A percentile compares a stretch with the other conserved stretches of the same genome.
These are phyloP conservation scores for Magnusiomyces suaveolens DNA, from an alignment of 1,139 yeast genomes.

Conservation along the genomic window DNA sequence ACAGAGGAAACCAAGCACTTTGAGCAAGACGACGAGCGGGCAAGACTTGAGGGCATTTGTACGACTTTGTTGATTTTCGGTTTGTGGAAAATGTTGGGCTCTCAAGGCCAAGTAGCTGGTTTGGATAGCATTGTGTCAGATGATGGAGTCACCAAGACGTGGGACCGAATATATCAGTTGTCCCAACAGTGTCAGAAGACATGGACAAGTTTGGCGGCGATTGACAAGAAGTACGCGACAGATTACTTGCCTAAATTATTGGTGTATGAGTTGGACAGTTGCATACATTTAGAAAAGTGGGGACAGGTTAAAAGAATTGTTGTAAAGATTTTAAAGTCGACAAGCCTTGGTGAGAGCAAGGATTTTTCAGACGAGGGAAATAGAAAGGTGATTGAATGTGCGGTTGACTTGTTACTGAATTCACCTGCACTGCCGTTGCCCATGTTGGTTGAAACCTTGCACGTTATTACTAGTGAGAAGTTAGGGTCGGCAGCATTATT, in stretches of 20 bases:
- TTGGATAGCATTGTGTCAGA: background rate
- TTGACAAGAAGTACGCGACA: background rate
- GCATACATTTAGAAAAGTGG: conserved; percentile 11
- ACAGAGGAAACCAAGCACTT: background rate
- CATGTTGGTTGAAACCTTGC: conserved; percentile 9
- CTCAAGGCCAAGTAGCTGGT: background rate
- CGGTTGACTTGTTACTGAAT: conserved; percentile 13
- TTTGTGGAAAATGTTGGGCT: background rate
- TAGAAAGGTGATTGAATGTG: conserved; percentile 5
- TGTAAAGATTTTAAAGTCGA: background rate
- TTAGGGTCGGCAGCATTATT: conserved; percentile 2
- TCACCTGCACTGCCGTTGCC: conserved; percentile 8
- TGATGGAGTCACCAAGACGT: background rate
- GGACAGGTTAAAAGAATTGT: conserved; percentile 3
- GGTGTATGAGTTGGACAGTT: conserved; percentile 13
- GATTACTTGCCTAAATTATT: conserved; percentile 11
- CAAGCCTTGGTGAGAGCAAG: background rate
- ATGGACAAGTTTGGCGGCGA: background rate
- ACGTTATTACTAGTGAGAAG: conserved; percentile 10
- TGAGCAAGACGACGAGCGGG: conserved; percentile 2
- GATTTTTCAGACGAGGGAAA: conserved; percentile 1
- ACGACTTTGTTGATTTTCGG: background rate
- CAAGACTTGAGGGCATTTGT: background rate
- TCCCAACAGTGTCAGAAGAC: background rate
- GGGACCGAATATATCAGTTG: conserved; percentile 1